Conservation (phyloP, 768 basidiomycete species). For the Dentipellis sp. region DNA sequence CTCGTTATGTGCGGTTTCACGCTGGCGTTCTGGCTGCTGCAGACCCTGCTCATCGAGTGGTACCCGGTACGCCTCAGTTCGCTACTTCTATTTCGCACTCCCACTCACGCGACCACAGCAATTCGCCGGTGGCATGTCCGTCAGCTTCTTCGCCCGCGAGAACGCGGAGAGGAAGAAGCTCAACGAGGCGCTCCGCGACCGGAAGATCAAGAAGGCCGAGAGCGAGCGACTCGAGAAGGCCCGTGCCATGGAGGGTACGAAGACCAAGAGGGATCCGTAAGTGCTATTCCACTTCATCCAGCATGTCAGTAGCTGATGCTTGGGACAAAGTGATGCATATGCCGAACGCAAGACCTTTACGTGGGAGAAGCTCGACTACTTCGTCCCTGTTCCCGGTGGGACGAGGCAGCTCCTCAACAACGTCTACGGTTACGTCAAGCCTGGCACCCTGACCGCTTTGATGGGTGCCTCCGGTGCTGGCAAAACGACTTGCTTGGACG, state of each 20-base stretch:
- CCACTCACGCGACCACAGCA: slow-evolving; percentile 18
- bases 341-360: slow-evolving; percentile 54
- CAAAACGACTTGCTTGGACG: slow-evolving; percentile 74
- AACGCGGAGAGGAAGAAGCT: slow-evolving; percentile 40
- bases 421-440: slow-evolving; percentile 76
- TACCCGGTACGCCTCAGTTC: slow-evolving; percentile 38
- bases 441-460: slow-evolving; percentile 77
- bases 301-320: neutral
- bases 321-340: slow-evolving; percentile 2
- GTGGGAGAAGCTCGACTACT: slow-evolving; percentile 74
- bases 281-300: slow-evolving; percentile 16
- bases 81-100: slow-evolving; percentile 14
- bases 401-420: slow-evolving; percentile 58
- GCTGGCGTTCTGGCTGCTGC: slow-evolving; percentile 58
- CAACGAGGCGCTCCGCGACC: slow-evolving; percentile 43
- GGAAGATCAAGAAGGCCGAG: slow-evolving; percentile 26
- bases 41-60: slow-evolving; percentile 56
- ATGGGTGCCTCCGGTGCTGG: slow-evolving; percentile 85
- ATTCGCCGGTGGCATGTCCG: slow-evolving; percentile 53
- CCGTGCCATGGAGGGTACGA: slow-evolving; percentile 11
- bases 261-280: slow-evolving; percentile 47
- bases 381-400: slow-evolving; percentile 59
- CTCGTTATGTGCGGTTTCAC: slow-evolving; percentile 68
- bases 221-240: slow-evolving; percentile 22
- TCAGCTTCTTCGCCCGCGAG: slow-evolving; percentile 56